A percentile compares a stretch with the other conserved stretches of the same genome.
Conservation (phyloP, 768 basidiomycete genomes). For the Tylopilus sp. region DNA sequence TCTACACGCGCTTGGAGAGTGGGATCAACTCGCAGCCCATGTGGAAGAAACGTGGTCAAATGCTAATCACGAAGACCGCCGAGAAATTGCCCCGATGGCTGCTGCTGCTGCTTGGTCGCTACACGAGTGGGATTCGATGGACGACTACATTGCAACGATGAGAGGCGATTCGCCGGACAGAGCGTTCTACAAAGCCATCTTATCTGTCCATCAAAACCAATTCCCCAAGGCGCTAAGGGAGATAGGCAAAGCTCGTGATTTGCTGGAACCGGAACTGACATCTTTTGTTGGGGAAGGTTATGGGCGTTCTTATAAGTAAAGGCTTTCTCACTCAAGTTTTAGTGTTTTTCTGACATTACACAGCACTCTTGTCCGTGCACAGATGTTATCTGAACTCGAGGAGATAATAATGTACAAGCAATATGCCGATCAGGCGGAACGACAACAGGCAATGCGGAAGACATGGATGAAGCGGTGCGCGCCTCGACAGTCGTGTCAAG, state of each 20-base stretch:
- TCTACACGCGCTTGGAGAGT: slow-evolving; percentile 95
- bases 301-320: slow-evolving; percentile 94
- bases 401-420: slow-evolving; percentile 97
- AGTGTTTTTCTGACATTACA: slow-evolving; percentile 6
- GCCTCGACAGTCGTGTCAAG: not conserved
- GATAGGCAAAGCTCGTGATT: slow-evolving; percentile 89
- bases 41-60: slow-evolving; percentile 88
- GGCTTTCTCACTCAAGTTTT: slow-evolving; percentile 5
- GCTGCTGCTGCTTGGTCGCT: slow-evolving; percentile 97
- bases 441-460: slow-evolving; percentile 85
- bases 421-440: slow-evolving; percentile 87
- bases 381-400: slow-evolving; percentile 97
- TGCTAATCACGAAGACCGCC: slow-evolving; percentile 77
- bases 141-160: slow-evolving; percentile 93
- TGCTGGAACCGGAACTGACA: slow-evolving; percentile 86
- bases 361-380: slow-evolving; percentile 94
- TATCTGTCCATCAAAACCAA: slow-evolving; percentile 95
- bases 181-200: slow-evolving; percentile 93
- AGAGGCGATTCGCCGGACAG: slow-evolving; percentile 89
- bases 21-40: slow-evolving; percentile 84
- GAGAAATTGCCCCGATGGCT: slow-evolving; percentile 93
- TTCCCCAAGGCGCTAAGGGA: slow-evolving; percentile 87
- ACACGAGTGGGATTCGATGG: slow-evolving; percentile 98
- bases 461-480: slow-evolving; percentile 95
- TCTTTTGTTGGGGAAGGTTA: slow-evolving; percentile 95